Base-by-base conservation (phyloP, 805 yeast species). In the Pichia membranifaciens region DNA sequence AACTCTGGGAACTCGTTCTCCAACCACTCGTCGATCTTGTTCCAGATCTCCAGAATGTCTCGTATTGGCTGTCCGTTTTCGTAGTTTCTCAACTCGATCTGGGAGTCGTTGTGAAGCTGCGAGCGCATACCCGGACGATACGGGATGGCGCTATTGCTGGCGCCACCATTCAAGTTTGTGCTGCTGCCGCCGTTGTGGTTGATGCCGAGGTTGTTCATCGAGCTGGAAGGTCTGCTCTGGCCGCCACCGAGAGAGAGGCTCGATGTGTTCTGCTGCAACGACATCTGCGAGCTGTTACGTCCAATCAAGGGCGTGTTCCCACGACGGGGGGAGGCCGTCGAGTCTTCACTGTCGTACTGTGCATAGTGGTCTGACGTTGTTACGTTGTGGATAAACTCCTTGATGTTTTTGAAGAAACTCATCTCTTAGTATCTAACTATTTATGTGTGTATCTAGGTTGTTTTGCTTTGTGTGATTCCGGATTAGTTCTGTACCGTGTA, bases 21-120 rank as follows among this genome's bases (percentile, higher is more conserved):
- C 17, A 91, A 71, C 96, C 97, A 91, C 17, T 79, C 71, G 55
- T 87, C 91, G 49, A 91, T 81, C 58, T 90, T 90, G 52, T 85
- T 76, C 98, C 98, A 91, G 12, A 96, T 85, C 20, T 81, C 76
- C 2, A 77, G 71, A 52, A 90, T 87, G 45, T 91, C 81, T 16
- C 79, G 79, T 44, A 74, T 59, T 17, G 79, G 79, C 21, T 78
- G 76, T 1, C 80, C 80, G 34, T 68, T 57, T 15, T 64, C 57
- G 43, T 68, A 59, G 54, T 62, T 65, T 57, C 70, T 65, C 64
- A 73, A 48, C 56, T 72, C 67, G 22, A 85, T 82, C 41, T 95
- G 95, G 5, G 55, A 52, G 84, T 62, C 57, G 35, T 70, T 72
- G 48, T 66, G 61, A 57, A 62, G 34, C 54, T 68, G 56, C 53